Base-by-base conservation (phyloP, 2,329 filamentous ascomycete species). In the Colletotrichum paranaense region DNA sequence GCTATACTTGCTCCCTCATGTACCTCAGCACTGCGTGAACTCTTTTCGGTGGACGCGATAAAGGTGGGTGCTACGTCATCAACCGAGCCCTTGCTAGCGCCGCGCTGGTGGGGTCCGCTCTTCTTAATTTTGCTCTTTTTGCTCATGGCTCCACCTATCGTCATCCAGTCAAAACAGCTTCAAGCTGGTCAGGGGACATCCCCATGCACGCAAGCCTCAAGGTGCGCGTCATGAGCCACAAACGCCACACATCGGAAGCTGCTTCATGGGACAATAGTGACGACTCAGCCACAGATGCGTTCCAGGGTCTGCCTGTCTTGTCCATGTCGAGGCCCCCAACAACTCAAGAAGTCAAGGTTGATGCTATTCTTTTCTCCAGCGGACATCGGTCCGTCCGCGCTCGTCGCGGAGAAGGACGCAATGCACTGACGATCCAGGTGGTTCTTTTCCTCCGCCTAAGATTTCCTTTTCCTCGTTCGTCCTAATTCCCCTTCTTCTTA, bases 51-150 rank as follows among this genome's bases (percentile, higher is more conserved):
- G 56, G 35, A 46, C 67, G 56, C 24, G 22, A 42, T 59, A 70
- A 52, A 62, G 22, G 66, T 70, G 60, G 57, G 46, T 72, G 57
- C 72, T 74, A 74, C 72, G 72, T 74, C 72, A 74, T 74, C 62
- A 72, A 63, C 58, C 52, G 16, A 64, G 52, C 57, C 62, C 70
- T 58, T 38, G 42, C 63, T 72, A 67, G 63, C 58, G 72, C 52
- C 14, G 30, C 12, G 4, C 24, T 22, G 19, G 42, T 56, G 26
- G 53, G 46, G 35, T 26, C 46, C 32, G 22, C 62, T 64, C 28
- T 65, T 66, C 60, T 73, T 57, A 71, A 30, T 66, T 68, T 68
- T 63, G 26, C 55, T 49, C 38, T 32, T 60, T 59, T 73, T 19
- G 56, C 55, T 70, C 46, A 62, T 73, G 26, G 28, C 35, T 42